Conservation (phyloP, 2,329 filamentous ascomycete genomes). For the Venturia pyrina region DNA sequence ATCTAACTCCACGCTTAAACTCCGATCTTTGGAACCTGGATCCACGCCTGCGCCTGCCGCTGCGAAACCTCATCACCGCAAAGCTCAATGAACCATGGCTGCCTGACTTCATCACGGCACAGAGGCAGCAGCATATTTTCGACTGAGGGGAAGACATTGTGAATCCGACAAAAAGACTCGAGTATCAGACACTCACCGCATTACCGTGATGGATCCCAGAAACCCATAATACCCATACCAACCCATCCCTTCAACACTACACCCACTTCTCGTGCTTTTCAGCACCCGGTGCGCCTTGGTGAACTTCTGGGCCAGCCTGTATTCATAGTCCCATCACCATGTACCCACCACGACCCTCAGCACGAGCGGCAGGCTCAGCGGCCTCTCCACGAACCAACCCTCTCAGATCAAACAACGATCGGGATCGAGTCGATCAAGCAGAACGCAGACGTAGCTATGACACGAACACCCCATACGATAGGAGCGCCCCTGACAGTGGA, state of each 20-base stretch:
- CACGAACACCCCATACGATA: not conserved
- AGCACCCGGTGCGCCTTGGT: not conserved
- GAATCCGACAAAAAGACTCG: not conserved
- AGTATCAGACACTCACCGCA: not conserved
- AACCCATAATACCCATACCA: not conserved
- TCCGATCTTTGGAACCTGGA: not conserved
- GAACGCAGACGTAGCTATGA: not conserved
- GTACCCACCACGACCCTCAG: constrained; percentile 8
- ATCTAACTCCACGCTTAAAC: constrained; percentile 1
- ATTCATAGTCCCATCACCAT: not conserved
- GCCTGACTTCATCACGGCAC: constrained; percentile 5
- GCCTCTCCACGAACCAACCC: constrained; percentile 12
- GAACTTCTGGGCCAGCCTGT: not conserved
- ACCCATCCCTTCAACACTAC: not conserved
- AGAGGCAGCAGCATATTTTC: not conserved
- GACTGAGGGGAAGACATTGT: not conserved
- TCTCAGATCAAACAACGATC: constrained; percentile 12
- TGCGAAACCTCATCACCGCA: constrained; percentile 4
- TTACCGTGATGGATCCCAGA: constrained; percentile 5
- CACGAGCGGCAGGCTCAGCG: constrained; percentile 5
- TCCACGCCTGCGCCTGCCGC: not conserved
- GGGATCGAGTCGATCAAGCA: constrained; percentile 9
- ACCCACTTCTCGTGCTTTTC: not conserved
- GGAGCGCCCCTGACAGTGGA: constrained; percentile 17
- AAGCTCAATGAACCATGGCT: not conserved